Evolutionary conservation across 306 rosid species (phyloP).

Genomic region (Arachis stenosperma): DNA sequence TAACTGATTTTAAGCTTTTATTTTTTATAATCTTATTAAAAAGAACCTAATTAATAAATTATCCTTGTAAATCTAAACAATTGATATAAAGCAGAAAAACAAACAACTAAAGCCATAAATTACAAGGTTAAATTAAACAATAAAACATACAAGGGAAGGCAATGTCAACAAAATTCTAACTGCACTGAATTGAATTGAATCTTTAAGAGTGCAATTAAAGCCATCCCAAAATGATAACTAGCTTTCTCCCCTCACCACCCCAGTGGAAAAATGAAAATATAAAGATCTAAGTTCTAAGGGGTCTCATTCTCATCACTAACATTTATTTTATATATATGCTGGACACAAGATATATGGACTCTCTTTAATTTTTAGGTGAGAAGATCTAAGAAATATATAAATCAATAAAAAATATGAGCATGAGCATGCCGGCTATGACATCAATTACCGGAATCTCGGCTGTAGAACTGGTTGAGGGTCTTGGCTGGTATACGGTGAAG

Average conservation of each 20-base stretch:
- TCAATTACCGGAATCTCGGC: constrained; percentile 82
- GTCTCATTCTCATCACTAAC: constrained; percentile 50
- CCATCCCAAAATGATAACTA: constrained; percentile 40
- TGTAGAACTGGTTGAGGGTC: constrained; percentile 87
- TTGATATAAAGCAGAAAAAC: too few relatives aligned
- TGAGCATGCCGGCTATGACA: constrained; percentile 8
- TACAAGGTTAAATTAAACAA: constrained; percentile 35
- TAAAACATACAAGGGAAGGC: constrained; percentile 37
- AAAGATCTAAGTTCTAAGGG: constrained; percentile 35
- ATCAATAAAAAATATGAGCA: constrained; percentile 43
- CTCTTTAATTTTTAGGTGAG: constrained; percentile 28
- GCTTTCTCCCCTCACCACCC: constrained; percentile 31
- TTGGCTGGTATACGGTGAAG: constrained; percentile 98
- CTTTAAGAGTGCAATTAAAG: constrained; percentile 31
- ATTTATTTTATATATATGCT: constrained; percentile 50
- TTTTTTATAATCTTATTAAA: too few relatives aligned
- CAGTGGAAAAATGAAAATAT: constrained; percentile 29
- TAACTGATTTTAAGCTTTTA: too few relatives aligned
- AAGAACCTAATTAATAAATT: too few relatives aligned
- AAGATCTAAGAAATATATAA: constrained; percentile 45
- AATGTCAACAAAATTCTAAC: constrained; percentile 33
- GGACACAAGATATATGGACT: constrained; percentile 35
- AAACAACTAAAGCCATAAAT: not conserved
- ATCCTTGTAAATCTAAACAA: too few relatives aligned
- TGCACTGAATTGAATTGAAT: constrained; percentile 6